These are phyloP conservation scores for Sextonia rubra DNA, from an alignment of 164 flowering plant genomes.

Conservation along the genomic window DNA sequence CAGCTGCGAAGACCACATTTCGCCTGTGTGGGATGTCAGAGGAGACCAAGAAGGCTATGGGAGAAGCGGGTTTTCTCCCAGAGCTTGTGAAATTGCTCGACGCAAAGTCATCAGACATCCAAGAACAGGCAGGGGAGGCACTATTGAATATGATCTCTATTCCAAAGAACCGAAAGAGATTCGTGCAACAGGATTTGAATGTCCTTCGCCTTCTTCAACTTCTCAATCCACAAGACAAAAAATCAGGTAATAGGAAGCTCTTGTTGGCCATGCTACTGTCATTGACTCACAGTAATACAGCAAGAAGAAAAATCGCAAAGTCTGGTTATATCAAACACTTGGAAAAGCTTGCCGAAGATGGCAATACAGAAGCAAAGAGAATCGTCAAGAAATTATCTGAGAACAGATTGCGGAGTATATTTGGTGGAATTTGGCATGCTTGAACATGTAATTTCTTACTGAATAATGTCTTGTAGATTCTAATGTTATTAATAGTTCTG, in stretches of 20 bases:
- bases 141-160: constrained; percentile 50
- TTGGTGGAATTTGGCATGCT: constrained; percentile 40
- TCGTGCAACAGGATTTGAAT: constrained; percentile 56
- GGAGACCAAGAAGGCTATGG: constrained; percentile 67
- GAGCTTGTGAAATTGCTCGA: constrained; percentile 63
- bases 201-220: constrained; percentile 43
- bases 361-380: constrained; percentile 25
- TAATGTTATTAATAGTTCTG: neutral
- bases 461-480: neutral
- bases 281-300: constrained; percentile 52
- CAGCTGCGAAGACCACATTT: constrained; percentile 50
- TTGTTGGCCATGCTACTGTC: constrained; percentile 56
- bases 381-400: constrained; percentile 20
- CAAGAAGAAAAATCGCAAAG: constrained; percentile 56
- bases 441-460: constrained; percentile 2
- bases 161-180: constrained; percentile 55
- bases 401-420: constrained; percentile 52
- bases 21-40: constrained; percentile 57
- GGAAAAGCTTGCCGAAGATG: constrained; percentile 74
- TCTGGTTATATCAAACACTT: constrained; percentile 64
- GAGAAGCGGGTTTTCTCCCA: constrained; percentile 74
- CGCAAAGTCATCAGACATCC: constrained; percentile 59
- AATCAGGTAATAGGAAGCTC: constrained; percentile 52
- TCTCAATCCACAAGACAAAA: constrained; percentile 53
- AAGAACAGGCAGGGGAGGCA: constrained; percentile 76